phyloP scores from a whole-genome alignment of 306 rosid species.

The Glycine soja region DNA sequence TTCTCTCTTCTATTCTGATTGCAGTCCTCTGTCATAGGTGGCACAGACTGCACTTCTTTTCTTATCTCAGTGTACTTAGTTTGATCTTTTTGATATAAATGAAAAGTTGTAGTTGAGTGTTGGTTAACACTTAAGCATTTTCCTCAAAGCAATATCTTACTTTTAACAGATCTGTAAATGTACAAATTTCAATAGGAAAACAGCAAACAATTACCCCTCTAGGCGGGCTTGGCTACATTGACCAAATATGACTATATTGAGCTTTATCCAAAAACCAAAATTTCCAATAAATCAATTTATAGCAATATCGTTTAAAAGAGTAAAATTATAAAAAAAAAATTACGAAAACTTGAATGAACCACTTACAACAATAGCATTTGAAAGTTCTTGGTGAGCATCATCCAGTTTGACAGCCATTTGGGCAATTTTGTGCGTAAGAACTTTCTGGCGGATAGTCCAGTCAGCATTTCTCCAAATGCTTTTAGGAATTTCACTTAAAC shows the following conservation, averaged over 20 bases:
- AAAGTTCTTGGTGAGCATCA: conserved; percentile 97
- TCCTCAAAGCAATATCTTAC: too few relatives aligned
- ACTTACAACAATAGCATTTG: conserved; percentile 93
- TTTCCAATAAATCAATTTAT: conserved; percentile 13
- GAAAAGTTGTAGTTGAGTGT: too few relatives aligned
- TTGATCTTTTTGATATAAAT: too few relatives aligned
- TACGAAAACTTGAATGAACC: conserved; percentile 17
- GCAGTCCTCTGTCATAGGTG: too few relatives aligned
- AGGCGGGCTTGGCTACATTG: conserved; percentile 2
- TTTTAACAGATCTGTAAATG: neutral
- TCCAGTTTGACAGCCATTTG: conserved; percentile 95
- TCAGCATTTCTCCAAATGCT: conserved; percentile 91
- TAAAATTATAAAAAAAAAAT: conserved; percentile 12
- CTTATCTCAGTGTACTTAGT: too few relatives aligned
- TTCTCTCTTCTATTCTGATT: too few relatives aligned
- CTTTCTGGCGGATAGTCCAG: conserved; percentile 90
- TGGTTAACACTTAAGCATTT: too few relatives aligned
- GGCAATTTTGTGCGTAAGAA: conserved; percentile 92
- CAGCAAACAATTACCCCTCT: conserved; percentile 7
- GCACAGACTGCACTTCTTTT: too few relatives aligned
- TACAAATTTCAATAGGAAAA: conserved; percentile 8
- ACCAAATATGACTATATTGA: conserved; percentile 24
- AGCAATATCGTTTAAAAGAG: neutral
- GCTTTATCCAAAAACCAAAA: conserved; percentile 21
- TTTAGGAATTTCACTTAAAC: conserved; percentile 96